Conservation (phyloP, 331 rosid genomes). For the Arachis monticola region DNA sequence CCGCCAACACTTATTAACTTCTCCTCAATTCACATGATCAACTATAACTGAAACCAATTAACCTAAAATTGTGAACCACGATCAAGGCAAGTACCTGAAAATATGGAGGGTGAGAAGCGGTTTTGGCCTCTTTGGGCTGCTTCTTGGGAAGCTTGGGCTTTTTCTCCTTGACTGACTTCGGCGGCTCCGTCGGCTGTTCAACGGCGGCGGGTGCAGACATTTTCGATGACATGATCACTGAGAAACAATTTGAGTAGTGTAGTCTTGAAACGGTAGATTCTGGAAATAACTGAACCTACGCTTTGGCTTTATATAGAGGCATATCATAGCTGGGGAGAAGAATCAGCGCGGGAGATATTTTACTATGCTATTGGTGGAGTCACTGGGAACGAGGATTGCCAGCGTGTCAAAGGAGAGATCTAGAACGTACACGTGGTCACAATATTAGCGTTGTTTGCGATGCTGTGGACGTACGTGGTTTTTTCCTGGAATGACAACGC, state of each 20-base stretch:
- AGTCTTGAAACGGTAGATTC: neutral
- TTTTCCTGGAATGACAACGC: conserved; percentile 34
- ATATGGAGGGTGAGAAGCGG: conserved; percentile 82
- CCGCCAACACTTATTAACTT: neutral
- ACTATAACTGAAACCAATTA: neutral
- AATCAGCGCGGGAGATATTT: conserved; percentile 32
- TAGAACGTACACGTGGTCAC: conserved; percentile 62
- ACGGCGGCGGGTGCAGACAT: conserved; percentile 54
- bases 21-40: neutral
- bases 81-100: conserved; percentile 60
- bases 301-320: conserved; percentile 39
- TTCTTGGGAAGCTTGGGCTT: conserved; percentile 56
- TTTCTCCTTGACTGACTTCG: conserved; percentile 54
- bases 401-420: conserved; percentile 41
- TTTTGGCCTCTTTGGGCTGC: conserved; percentile 61
- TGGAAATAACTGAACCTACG: neutral
- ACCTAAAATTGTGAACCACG: neutral
- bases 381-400: conserved; percentile 43
- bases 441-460: conserved; percentile 28
- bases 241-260: neutral
- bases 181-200: conserved; percentile 38
- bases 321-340: no score
- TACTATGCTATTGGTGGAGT: conserved; percentile 47
- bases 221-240: neutral
- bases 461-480: neutral